Evolutionary conservation across 2,329 filamentous ascomycete genomes (phyloP).

Genomic region (Diaporthe sp.): DNA sequence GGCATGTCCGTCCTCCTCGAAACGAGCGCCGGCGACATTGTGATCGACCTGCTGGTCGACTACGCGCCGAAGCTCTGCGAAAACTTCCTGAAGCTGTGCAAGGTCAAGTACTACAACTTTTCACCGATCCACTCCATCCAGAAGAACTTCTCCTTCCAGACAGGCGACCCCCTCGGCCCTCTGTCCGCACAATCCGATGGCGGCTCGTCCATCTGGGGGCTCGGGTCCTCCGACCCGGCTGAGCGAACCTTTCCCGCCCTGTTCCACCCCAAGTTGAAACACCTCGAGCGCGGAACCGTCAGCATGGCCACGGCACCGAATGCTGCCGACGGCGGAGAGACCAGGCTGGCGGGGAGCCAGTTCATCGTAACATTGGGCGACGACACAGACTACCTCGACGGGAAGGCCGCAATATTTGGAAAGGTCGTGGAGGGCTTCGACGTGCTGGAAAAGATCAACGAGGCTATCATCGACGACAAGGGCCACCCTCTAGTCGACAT

Average conservation of each 20-base stretch:
- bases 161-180: conserved; percentile 92
- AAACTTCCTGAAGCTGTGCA: conserved; percentile 99
- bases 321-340: conserved; percentile 78
- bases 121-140: conserved; percentile 92
- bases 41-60: conserved; percentile 91
- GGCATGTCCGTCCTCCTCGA: conserved; percentile 93
- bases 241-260: conserved; percentile 87
- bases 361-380: conserved; percentile 95
- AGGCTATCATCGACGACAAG: conserved; percentile 86
- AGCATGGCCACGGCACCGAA: conserved; percentile 96
- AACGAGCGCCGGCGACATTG: conserved; percentile 93
- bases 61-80: conserved; percentile 93
- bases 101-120: conserved; percentile 99
- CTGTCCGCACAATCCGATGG: conserved; percentile 89
- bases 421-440: conserved; percentile 98
- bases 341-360: conserved; percentile 87
- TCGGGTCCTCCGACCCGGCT: conserved; percentile 75
- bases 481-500: conserved; percentile 95
- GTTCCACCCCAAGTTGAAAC: conserved; percentile 89
- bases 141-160: conserved; percentile 96
- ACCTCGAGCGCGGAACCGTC: conserved; percentile 89
- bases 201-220: conserved; percentile 92
- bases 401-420: conserved; percentile 94
- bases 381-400: conserved; percentile 90
- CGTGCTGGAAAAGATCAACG: conserved; percentile 92